phyloP scores from a whole-genome alignment of 2,329 filamentous ascomycete species.

The Diaporthe sp. region DNA sequence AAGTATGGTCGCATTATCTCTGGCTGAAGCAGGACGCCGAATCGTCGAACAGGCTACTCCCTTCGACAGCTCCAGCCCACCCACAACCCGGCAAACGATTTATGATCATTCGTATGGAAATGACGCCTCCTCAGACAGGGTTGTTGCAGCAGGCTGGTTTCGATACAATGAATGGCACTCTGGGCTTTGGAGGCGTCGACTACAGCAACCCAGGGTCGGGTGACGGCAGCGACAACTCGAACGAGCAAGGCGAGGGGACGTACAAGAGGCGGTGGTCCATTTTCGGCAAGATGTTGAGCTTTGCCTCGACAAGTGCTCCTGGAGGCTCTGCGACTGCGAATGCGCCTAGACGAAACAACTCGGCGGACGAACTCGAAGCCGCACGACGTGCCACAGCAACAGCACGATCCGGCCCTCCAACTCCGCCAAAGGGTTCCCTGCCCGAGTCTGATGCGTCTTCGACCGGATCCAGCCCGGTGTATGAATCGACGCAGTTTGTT shows the following conservation, averaged over 20 bases:
- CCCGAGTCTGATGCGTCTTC: constrained; percentile 62
- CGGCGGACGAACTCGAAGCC: constrained; percentile 60
- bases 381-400: constrained; percentile 64
- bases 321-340: constrained; percentile 35
- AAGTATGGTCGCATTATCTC: constrained; percentile 83
- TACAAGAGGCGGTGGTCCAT: constrained; percentile 73
- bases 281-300: constrained; percentile 72
- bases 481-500: constrained; percentile 69
- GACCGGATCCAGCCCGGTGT: constrained; percentile 66
- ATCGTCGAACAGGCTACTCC: constrained; percentile 63
- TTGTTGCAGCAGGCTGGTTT: constrained; percentile 49
- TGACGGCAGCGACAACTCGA: constrained; percentile 38
- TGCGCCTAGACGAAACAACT: constrained; percentile 42
- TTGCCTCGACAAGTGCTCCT: constrained; percentile 46
- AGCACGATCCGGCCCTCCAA: constrained; percentile 52
- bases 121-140: constrained; percentile 60
- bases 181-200: constrained; percentile 59
- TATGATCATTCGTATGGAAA: constrained; percentile 87
- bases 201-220: constrained; percentile 38
- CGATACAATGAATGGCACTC: constrained; percentile 40
- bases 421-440: constrained; percentile 51
- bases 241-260: constrained; percentile 46
- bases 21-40: constrained; percentile 79
- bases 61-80: constrained; percentile 84
- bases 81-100: constrained; percentile 89